Base-by-base conservation (phyloP, 2,329 filamentous ascomycete species). In the Xylariaceae sp. region DNA sequence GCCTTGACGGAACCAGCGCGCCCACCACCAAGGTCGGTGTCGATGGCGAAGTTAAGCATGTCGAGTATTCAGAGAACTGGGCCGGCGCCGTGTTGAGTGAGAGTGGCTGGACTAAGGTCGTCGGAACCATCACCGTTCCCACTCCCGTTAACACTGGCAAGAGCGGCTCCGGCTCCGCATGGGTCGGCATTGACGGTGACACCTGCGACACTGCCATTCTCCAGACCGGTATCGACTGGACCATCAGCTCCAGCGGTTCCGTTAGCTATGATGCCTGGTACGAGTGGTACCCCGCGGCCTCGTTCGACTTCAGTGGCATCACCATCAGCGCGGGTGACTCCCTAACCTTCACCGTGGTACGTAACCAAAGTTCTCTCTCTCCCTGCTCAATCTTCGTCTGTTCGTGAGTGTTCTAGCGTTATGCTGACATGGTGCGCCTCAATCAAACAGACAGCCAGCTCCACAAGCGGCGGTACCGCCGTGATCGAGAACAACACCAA, bases 151-250 rank as follows among this genome's bases (percentile, higher is more conserved):
- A 65, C 17, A 45, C 19, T 6, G 45, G 51, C 39, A 46, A 33
- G 25, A 27, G 38, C 6, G 52, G 44, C 27, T 52, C 53, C 3
- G 53, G 45, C 27, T 55, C 53, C 3, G 53, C 53, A 10, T 82
- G 77, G 79, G 77, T 82, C 7, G 79, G 79, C 20, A 82, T 83
- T 45, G 79, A 82, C 48, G 79, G 79, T 11, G 75, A 80, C 54
- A 78, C 75, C 5, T 81, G 76, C 60, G 59, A 58, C 16, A 67
- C 64, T 3, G 74, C 76, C 6, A 79, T 81, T 42, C 64, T 82
- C 5, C 77, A 81, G 59, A 75, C 76, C 2, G 79, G 78, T 23
- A 63, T 82, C 27, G 77, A 81, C 60, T 78, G 78, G 58, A 73
- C 71, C 41, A 63, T 74, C 34, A 56, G 69, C n/a, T 61, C 67